These are phyloP conservation scores for Xylaria nigripes DNA, from an alignment of 495 filamentous ascomycete species.

Conservation along the genomic window DNA sequence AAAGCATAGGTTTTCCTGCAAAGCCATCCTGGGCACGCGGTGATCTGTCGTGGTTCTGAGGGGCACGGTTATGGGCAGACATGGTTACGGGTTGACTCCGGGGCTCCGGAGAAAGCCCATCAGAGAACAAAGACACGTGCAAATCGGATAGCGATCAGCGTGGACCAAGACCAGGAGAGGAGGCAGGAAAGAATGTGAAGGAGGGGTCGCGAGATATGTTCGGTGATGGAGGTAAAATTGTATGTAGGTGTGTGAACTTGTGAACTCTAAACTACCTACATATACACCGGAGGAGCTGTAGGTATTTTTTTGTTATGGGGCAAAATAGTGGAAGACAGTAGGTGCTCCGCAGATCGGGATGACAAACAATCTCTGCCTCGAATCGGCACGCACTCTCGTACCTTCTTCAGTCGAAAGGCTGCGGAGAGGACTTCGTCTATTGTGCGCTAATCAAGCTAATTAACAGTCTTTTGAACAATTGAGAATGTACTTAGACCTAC, in stretches of 20 bases:
- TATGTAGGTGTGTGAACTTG: neutral
- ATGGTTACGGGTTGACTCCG: slow-evolving; percentile 18
- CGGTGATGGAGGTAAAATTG: neutral
- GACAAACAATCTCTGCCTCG: neutral
- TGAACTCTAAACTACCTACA: too few species aligned
- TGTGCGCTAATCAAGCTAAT: too few species aligned
- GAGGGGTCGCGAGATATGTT: neutral
- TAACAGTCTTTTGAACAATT: too few species aligned
- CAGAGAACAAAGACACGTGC: slow-evolving; percentile 7
- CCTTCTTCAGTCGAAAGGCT: too few species aligned
- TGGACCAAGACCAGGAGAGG: neutral
- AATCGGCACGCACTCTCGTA: neutral
- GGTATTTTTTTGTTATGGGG: neutral
- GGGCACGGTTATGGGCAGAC: slow-evolving; percentile 13
- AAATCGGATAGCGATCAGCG: neutral
- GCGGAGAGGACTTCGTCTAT: too few species aligned
- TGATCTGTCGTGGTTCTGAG: slow-evolving; percentile 23
- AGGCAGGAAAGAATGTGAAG: neutral
- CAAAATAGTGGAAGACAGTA: neutral
- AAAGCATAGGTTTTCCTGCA: slow-evolving; percentile 19
- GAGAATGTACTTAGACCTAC: too few species aligned
- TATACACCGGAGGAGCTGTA: too few species aligned
- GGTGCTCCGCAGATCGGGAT: neutral
- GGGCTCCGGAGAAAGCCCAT: slow-evolving; percentile 18
- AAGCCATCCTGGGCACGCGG: slow-evolving; percentile 19